Percentiles rank a stretch among this genome's conserved stretches.
These are phyloP conservation scores for Arthrobotrys entomopaga DNA, from an alignment of 2,329 filamentous ascomycete genomes.

Conservation along the genomic window DNA sequence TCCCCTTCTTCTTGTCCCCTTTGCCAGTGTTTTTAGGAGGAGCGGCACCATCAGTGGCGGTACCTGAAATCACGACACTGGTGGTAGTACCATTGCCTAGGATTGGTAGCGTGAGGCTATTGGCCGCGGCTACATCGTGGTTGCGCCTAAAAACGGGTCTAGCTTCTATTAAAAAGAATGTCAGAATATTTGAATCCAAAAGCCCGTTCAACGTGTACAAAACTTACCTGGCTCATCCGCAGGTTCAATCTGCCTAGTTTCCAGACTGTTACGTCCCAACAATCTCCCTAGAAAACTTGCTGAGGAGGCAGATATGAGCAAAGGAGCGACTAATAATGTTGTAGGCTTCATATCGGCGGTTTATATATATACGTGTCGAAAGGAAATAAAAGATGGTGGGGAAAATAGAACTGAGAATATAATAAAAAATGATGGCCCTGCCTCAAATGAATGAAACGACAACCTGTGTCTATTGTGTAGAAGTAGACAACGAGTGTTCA, in stretches of 20 bases:
- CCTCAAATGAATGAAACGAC: slow-evolving; percentile 54
- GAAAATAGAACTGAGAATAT: neutral
- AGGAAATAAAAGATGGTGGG: slow-evolving; percentile 3
- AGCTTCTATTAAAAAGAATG: slow-evolving; percentile 5
- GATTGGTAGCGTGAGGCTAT: slow-evolving; percentile 16
- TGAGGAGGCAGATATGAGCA: slow-evolving; percentile 38
- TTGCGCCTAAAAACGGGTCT: slow-evolving; percentile 29
- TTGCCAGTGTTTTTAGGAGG: slow-evolving; percentile 13
- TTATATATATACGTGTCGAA: no score
- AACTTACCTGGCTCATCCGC: slow-evolving; percentile 40
- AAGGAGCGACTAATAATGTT: slow-evolving; percentile 42
- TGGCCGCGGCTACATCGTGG: neutral
- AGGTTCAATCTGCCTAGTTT: slow-evolving; percentile 31
- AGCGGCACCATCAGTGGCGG: slow-evolving; percentile 6
- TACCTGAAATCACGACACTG: neutral
- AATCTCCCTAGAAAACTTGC: slow-evolving; percentile 39
- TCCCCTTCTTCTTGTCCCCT: no score
- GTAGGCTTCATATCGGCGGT: slow-evolving; percentile 42
- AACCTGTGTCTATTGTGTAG: slow-evolving; percentile 43
- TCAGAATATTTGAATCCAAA: neutral
- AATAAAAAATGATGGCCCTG: slow-evolving; percentile 35
- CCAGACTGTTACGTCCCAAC: slow-evolving; percentile 35
- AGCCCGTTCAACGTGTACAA: neutral
- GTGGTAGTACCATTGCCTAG: slow-evolving; percentile 10
- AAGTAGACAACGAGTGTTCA: slow-evolving; percentile 50